Evolutionary conservation across 139 green algal species (phyloP), one percentile per base, ranked within the genome.

Genomic region (Micractinium sp.): DNA sequence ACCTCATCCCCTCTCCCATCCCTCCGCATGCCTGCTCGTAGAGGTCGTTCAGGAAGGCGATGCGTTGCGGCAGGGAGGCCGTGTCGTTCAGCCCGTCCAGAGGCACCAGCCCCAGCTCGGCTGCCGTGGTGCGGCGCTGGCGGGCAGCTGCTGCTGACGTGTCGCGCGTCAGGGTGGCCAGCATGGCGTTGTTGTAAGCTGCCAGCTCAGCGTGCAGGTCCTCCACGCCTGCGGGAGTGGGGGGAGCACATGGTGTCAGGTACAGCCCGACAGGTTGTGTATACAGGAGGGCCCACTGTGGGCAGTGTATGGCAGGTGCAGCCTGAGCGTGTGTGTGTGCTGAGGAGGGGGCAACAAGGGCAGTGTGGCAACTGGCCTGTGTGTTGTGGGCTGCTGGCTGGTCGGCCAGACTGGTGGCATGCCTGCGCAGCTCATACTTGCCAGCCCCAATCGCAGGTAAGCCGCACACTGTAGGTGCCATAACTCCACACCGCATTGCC

Each of bases 131-230:
- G 71, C 76, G 79, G 29, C 83, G 73, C 91, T 93, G 91, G 38
- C 80, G 76, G 0, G 47, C 12, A 0, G 71, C 73, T 14, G 85
- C 88, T 3, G 27, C 80, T 15, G 38, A 29, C 33, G 76, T 27
- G 13, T 77, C 67, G 1, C 35, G 41, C 16, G 36, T 83, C 77
- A 81, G 76, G 9, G 23, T 66, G 0, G 60, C 82, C 38, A 88
- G 3, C 75, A 91, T 85, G 60, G 25, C 56, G 22, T 77, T 78
- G 12, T n/a, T 73, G 73, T 91, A 91, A 0, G 53, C 47, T 14
- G 39, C 31, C 76, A 93, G 67, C 88, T 93, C 90, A 23, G 67
- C 77, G 63, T 93, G 87, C 39, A 93, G 9, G 63, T 93, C 90
- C 81, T 91, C 76, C 56, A 90, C 88, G 1, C 88, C 88, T 90